Evolutionary conservation across 2,329 filamentous ascomycete genomes (phyloP), one percentile per base, ranked within the genome.

Genomic region (Coniochaeta hoffmannii): DNA sequence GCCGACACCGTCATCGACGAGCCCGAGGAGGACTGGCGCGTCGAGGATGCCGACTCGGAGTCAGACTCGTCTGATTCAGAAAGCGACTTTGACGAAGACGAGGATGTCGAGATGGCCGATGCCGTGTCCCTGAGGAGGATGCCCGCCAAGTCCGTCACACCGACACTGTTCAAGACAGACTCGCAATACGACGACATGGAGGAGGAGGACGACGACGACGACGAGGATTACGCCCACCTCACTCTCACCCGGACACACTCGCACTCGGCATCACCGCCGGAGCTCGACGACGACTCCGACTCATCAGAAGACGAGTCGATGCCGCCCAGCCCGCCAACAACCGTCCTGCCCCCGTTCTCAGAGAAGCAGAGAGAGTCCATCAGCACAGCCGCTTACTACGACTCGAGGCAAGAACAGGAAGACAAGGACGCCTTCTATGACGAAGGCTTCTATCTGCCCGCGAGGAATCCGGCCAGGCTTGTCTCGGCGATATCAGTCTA

Each of bases 1-100:
- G 89, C 89, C 66, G 89, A 95, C 71, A 79, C 82, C 55, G 81
- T 92, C 60, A 79, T 82, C 58, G 88, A 92, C 71, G 86, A 89
- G 61, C 75, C 81, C 53, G 83, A 89, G 68, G 85, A 90, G 59
- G 86, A 90, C 62, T 85, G 82, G 76, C 77, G 84, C 59, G 79
- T 79, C 61, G 85, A 88, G 62, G 85, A 89, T 61, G 80, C 81
- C 61, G 76, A 78, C 61, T 78, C 76, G 58, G 81, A 84, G 62
- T 78, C 76, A 56, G 77, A 76, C 57, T 81, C 77, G 14, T 69
- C 72, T 50, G 70, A 78, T 50, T 71, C 69, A 56, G 76, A 79
- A 64, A 58, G 55, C 26, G 62, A 66, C 41, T 62, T 69, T 56
- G 76, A 82, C 52, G 78, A 82, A 19, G 81, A 85, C 55, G 78